A percentile compares a stretch with the other conserved stretches of the same genome.
phyloP scores from a whole-genome alignment of 2,329 filamentous ascomycete species.

The Cytospora chrysosperma region DNA sequence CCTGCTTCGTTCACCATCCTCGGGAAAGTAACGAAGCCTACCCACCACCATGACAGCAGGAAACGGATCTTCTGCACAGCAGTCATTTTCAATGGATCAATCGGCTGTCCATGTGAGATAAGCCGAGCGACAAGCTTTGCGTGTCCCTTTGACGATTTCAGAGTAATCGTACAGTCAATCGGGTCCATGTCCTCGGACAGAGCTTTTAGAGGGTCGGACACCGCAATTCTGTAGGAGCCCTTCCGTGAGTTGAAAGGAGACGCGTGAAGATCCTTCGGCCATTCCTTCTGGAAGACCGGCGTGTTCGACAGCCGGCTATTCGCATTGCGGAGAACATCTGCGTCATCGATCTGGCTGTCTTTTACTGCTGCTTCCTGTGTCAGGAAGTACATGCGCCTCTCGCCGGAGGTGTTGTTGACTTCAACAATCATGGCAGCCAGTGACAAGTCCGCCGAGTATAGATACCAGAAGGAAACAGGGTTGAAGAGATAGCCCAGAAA shows the following conservation, averaged over 20 bases:
- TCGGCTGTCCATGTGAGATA: constrained; percentile 48
- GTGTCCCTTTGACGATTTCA: constrained; percentile 59
- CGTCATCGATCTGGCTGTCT: constrained; percentile 23
- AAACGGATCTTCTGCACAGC: constrained; percentile 46
- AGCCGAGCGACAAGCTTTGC: constrained; percentile 62
- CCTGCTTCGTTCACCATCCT: constrained; percentile 62
- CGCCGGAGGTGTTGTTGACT: constrained; percentile 75
- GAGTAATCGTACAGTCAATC: constrained; percentile 60
- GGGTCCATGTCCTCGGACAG: constrained; percentile 38
- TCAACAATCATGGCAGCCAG: constrained; percentile 68
- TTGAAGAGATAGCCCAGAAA: constrained; percentile 73
- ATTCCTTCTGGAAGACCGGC: constrained; percentile 48
- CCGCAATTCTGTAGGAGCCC: constrained; percentile 52
- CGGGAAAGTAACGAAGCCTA: constrained; percentile 64
- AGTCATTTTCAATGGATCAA: constrained; percentile 50
- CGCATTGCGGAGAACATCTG: background rate
- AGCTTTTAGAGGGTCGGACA: constrained; percentile 47
- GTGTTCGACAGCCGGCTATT: constrained; percentile 2
- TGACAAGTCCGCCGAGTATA: constrained; percentile 59
- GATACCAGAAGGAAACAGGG: constrained; percentile 76
- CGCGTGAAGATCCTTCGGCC: constrained; percentile 73
- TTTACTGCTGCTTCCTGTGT: constrained; percentile 33
- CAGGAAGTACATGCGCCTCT: constrained; percentile 66
- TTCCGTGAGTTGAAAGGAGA: constrained; percentile 70
- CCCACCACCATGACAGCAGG: constrained; percentile 62